Conservation (phyloP, 495 filamentous ascomycete genomes). For the Penicillium paradoxum region DNA sequence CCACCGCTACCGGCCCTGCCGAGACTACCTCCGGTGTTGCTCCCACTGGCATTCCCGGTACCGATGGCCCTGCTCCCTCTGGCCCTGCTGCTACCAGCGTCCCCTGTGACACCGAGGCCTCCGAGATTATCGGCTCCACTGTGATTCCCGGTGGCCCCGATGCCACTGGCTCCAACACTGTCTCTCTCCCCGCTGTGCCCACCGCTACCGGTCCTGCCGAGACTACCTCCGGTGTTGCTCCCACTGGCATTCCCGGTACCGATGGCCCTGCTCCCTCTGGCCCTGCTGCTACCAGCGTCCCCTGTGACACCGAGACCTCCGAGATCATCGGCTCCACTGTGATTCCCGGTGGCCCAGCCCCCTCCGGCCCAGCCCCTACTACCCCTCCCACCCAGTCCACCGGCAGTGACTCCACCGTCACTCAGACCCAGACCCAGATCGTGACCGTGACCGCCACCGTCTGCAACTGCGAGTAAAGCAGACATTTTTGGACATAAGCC, state of each 20-base stretch:
- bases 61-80: constrained; percentile 7
- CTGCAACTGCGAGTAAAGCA: constrained; percentile 25
- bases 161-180: background rate
- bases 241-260: background rate
- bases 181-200: constrained; percentile 1
- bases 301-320: background rate
- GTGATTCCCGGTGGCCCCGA: constrained; percentile 3
- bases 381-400: constrained; percentile 6
- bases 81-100: constrained; percentile 9
- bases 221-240: background rate
- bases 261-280: constrained; percentile 9
- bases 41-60: constrained; percentile 5
- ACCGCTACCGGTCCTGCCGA: background rate
- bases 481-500: background rate
- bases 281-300: constrained; percentile 12
- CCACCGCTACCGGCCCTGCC: background rate
- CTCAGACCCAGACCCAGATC: too few species aligned
- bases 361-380: constrained; percentile 14
- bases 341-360: background rate
- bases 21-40: constrained; percentile 7
- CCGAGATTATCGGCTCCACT: constrained; percentile 9
- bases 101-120: constrained; percentile 18
- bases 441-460: constrained; percentile 29
- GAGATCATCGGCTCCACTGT: background rate
- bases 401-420: constrained; percentile 22